phyloP scores from a whole-genome alignment of 768 basidiomycete genomes.

The Trametopsis cervina region DNA sequence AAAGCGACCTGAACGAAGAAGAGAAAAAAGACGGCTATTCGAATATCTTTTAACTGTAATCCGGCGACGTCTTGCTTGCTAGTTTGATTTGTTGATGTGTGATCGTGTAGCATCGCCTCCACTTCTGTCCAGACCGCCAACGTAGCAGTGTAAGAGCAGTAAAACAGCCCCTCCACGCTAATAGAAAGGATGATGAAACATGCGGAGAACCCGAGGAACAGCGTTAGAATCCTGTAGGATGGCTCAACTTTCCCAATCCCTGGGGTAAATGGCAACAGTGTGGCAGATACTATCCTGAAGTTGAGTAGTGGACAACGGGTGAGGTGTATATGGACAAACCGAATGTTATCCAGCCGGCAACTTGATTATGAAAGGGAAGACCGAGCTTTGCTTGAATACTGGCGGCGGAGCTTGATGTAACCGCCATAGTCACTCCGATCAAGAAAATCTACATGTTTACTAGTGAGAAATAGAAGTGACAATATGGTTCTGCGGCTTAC shows the following conservation, averaged over 20 bases:
- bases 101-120: conserved; percentile 34
- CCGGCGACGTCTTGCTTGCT: background rate
- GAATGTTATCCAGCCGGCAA: conserved; percentile 58
- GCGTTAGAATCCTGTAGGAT: conserved; percentile 42
- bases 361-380: conserved; percentile 53
- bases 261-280: conserved; percentile 43
- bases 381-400: conserved; percentile 63
- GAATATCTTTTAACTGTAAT: conserved; percentile 38
- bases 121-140: conserved; percentile 63
- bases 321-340: conserved; percentile 32
- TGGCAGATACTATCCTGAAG: conserved; percentile 35
- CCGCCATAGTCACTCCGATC: conserved; percentile 37
- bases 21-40: conserved; percentile 75
- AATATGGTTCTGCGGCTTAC: too few species aligned
- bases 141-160: conserved; percentile 56
- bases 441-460: conserved; percentile 36
- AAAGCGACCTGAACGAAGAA: conserved; percentile 86
- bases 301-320: background rate
- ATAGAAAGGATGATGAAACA: conserved; percentile 79
- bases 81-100: background rate
- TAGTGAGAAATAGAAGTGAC: background rate
- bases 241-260: conserved; percentile 19
- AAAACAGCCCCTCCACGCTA: conserved; percentile 78
- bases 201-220: conserved; percentile 67
- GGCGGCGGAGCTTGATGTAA: conserved; percentile 51